Conservation (phyloP, 2,329 filamentous ascomycete species). For the Epicoccum nigrum region DNA sequence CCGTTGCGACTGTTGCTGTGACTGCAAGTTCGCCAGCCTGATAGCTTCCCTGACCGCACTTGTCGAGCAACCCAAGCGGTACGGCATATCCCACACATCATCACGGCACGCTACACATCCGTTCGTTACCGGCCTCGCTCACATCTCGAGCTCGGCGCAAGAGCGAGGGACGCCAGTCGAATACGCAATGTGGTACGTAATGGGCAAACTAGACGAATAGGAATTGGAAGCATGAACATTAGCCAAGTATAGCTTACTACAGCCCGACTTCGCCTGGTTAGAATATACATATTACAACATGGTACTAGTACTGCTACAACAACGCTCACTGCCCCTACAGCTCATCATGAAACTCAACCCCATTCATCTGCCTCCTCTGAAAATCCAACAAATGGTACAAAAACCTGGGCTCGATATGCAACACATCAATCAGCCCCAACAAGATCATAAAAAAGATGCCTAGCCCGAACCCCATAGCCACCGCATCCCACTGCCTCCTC, state of each 20-base stretch:
- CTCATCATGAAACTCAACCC: conserved; percentile 14
- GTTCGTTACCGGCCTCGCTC: too few species aligned
- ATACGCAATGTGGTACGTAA: too few species aligned
- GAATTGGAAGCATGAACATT: too few species aligned
- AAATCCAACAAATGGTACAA: conserved; percentile 30
- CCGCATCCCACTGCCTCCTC: conserved; percentile 32
- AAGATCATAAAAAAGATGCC: conserved; percentile 30
- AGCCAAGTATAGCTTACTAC: conserved; percentile 9
- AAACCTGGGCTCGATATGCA: conserved; percentile 26
- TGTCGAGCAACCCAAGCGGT: too few species aligned
- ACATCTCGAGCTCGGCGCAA: too few species aligned
- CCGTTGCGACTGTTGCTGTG: too few species aligned
- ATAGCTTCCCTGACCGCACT: too few species aligned
- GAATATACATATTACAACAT: conserved; percentile 2
- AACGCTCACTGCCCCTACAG: not conserved
- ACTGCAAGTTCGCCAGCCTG: too few species aligned
- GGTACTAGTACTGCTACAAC: not conserved
- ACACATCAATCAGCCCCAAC: conserved; percentile 22
- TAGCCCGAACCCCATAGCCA: conserved; percentile 25
- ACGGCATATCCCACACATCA: too few species aligned
- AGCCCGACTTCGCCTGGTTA: not conserved
- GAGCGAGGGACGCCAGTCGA: too few species aligned
- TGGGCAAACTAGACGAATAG: too few species aligned
- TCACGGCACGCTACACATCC: too few species aligned
- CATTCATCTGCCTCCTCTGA: conserved; percentile 34